A percentile compares a stretch with the other conserved stretches of the same genome.
These are phyloP conservation scores for Boechera divaricarpa DNA, from an alignment of 345 rosid species.

Conservation along the genomic window DNA sequence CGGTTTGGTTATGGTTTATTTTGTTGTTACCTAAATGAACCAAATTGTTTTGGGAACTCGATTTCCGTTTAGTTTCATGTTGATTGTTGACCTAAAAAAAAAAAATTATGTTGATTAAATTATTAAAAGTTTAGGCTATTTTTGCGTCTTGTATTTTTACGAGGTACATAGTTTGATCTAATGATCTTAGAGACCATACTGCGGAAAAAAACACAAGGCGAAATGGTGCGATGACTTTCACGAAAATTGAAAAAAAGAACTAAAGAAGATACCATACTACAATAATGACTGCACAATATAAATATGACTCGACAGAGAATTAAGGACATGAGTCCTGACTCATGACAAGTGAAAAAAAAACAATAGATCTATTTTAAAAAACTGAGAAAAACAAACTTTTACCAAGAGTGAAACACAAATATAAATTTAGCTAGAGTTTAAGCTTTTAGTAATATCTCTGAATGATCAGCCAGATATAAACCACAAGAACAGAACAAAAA, in stretches of 20 bases:
- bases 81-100: neutral
- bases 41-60: conserved; percentile 6
- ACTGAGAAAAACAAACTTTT: neutral
- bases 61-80: neutral
- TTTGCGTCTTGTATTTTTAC: neutral
- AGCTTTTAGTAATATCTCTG: neutral
- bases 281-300: neutral
- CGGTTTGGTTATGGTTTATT: too few species aligned
- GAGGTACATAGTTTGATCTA: neutral
- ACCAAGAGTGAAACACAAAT: neutral
- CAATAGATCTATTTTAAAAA: neutral
- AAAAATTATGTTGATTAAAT: too few species aligned
- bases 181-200: neutral
- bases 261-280: neutral
- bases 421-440: neutral
- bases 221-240: neutral
- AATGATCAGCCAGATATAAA: neutral
- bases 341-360: neutral
- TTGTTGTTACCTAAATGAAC: neutral
- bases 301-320: neutral
- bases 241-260: neutral
- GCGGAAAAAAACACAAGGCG: neutral
- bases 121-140: neutral
- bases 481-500: neutral
- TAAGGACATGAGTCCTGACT: neutral